phyloP scores from a whole-genome alignment of 257 asterid genomes.

The Capsicum chinense region DNA sequence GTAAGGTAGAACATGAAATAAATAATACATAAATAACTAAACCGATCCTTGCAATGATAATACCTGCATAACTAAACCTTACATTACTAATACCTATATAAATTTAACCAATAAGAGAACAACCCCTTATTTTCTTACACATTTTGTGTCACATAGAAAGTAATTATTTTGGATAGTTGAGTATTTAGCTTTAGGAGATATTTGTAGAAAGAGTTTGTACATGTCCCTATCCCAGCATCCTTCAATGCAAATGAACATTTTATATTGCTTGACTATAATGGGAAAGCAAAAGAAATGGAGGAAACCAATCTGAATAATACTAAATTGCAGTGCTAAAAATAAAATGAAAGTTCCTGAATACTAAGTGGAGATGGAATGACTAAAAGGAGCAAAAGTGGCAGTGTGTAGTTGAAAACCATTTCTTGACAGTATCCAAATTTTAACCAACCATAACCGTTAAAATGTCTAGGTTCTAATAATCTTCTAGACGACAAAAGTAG shows the following conservation, averaged over 20 bases:
- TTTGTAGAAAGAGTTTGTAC: slow-evolving; percentile 97
- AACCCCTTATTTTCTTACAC: background rate
- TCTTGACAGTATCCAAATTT: background rate
- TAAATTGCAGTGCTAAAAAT: background rate
- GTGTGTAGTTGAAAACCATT: background rate
- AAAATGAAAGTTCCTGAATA: background rate
- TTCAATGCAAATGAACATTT: slow-evolving; percentile 48
- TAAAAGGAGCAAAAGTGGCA: slow-evolving; percentile 6
- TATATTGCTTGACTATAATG: slow-evolving; percentile 31
- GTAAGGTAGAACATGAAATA: background rate
- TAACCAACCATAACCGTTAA: background rate
- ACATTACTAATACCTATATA: background rate
- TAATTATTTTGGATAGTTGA: background rate
- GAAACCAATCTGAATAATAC: background rate
- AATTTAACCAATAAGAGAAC: background rate
- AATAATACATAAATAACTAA: no score
- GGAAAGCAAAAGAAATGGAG: slow-evolving; percentile 18
- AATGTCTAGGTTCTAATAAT: slow-evolving; percentile 19
- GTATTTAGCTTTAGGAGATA: slow-evolving; percentile 85
- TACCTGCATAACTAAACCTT: background rate
- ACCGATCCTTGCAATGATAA: background rate
- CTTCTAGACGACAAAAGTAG: background rate
- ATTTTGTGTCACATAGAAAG: background rate
- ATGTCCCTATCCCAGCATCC: slow-evolving; percentile 99
- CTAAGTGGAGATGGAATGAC: slow-evolving; percentile 14